Evolutionary conservation across 2,329 filamentous ascomycete species (phyloP), one percentile per base, ranked within the genome.

Genomic region (Stenocarpella maydis): DNA sequence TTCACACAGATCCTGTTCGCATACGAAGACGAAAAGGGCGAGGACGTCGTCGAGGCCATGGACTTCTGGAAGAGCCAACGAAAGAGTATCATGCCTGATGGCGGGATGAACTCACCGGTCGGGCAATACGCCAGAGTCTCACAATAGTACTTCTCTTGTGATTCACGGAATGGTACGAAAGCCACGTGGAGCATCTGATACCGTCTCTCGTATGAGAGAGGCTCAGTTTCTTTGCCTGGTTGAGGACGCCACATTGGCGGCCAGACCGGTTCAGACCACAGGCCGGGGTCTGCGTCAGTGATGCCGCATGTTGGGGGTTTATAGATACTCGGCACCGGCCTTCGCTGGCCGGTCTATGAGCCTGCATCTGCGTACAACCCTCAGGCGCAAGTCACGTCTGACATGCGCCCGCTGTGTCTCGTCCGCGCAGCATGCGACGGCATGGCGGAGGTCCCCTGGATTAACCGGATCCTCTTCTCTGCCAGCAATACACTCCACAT

Each of bases 1-100:
- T 14, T 43, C 4, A 17, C 24, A 69, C 52, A 99, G 96, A 98
- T 99, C 75, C 82, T 99, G 65, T 98, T 98, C 81, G 95, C 96
- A 60, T 98, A 98, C 79, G 96, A 99, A 84, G 95, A 98, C 77
- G 96, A 99, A 79, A 85, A 89, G 73, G 95, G 96, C 74, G 93
- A 97, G 78, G 96, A 99, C 78, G 91, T 97, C 65, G 92, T 99
- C 72, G 94, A 96, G 75, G 94, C 94, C 72, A 89, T 99, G 78
- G 96, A 99, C 82, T 99, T 99, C 84, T 99, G 95, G 95, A 93
- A 90, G 83, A 90, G 84, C 74, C 69, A 71, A 37, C 81, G 86
- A 70, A 84, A 82, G 72, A 87, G 85, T 4, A 84, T 85, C 45
- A 69, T 72, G 68, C 71, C 71, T 37, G 67, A 69, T 3, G 63